Percentiles rank a stretch among this genome's conserved stretches.
Conservation (phyloP, 805 yeast species). For the Pichia cabralensis region DNA sequence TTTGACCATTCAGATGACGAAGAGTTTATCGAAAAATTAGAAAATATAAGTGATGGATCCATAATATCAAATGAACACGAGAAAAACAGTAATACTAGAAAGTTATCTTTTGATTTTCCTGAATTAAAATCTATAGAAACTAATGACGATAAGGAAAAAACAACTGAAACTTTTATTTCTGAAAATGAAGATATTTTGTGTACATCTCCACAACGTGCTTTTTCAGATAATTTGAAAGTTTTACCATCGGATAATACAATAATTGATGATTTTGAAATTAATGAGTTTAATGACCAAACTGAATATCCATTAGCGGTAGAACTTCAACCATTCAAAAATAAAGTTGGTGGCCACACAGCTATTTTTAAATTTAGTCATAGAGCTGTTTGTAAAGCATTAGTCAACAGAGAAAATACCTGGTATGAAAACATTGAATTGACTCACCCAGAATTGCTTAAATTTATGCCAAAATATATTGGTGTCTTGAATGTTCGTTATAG, state of each 20-base stretch:
- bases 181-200: no score
- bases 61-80: no score
- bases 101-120: no score
- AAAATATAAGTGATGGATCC: no score
- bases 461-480: constrained; percentile 93
- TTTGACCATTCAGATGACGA: constrained; percentile 27
- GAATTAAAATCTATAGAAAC: no score
- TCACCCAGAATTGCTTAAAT: constrained; percentile 67
- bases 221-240: no score
- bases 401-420: constrained; percentile 83
- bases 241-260: no score
- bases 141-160: no score
- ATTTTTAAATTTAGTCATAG: constrained; percentile 83
- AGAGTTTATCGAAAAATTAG: no score
- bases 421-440: constrained; percentile 78
- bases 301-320: constrained; percentile 74
- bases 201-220: no score
- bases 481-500: constrained; percentile 84
- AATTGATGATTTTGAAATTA: background rate
- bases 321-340: constrained; percentile 80
- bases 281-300: constrained; percentile 17
- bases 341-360: constrained; percentile 98
- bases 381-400: constrained; percentile 90
- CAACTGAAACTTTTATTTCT: no score
- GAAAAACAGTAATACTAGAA: no score